phyloP scores from a whole-genome alignment of 2,329 filamentous ascomycete genomes.

The Fusarium sp. region DNA sequence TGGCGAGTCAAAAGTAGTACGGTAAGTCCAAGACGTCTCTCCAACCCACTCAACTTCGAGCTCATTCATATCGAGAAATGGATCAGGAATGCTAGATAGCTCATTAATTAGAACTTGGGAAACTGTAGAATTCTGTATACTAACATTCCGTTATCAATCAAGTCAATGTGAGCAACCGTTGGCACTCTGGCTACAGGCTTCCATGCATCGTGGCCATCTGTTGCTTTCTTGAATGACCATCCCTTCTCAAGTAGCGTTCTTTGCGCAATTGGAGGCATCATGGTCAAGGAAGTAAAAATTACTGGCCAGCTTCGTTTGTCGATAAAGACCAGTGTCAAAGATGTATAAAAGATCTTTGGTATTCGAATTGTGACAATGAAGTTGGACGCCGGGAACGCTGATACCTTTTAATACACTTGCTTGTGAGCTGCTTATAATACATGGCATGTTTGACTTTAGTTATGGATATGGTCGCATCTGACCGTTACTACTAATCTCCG shows the following conservation, averaged over 20 bases:
- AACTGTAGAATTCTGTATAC: background rate
- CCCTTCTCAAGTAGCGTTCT: background rate
- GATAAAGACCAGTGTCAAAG: too few relatives aligned
- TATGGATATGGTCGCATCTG: background rate
- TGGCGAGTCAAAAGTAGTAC: background rate
- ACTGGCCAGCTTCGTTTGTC: background rate
- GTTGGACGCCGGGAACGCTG: rapidly evolving
- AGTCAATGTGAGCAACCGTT: slow-evolving; percentile 13
- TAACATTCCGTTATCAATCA: slow-evolving; percentile 18
- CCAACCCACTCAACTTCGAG: background rate
- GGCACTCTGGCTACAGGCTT: slow-evolving; percentile 11
- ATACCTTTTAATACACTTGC: background rate
- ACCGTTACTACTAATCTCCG: background rate
- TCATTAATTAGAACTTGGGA: background rate
- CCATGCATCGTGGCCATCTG: background rate
- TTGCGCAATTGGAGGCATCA: background rate
- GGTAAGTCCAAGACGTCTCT: background rate
- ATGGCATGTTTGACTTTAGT: background rate
- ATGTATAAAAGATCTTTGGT: too few relatives aligned
- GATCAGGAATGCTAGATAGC: background rate
- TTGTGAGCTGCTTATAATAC: background rate
- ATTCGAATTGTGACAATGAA: rapidly evolving
- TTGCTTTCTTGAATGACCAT: slow-evolving; percentile 1
- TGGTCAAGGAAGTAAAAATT: background rate
- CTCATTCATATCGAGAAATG: slow-evolving; percentile 5